Evolutionary conservation across 225 moss, liverwort and hornwort species (phyloP).

Genomic region (Pleurozium schreberi): DNA sequence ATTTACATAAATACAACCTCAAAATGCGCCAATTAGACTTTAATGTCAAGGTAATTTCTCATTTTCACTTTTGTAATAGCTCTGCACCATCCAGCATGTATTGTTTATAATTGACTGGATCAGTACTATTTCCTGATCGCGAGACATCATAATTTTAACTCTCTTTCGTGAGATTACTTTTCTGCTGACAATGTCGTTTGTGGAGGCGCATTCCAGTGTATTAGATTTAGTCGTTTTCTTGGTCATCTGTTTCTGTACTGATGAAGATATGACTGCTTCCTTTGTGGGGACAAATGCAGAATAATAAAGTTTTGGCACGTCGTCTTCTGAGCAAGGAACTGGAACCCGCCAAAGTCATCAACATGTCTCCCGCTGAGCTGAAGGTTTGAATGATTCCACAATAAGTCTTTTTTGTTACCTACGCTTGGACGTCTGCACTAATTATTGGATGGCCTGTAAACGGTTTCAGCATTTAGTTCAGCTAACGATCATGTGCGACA

Average conservation of each 20-base stretch:
- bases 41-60: constrained; percentile 64
- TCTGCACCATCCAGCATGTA: background rate
- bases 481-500: background rate
- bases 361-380: constrained; percentile 89
- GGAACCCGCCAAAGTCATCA: constrained; percentile 69
- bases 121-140: background rate
- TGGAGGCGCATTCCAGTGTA: background rate
- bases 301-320: constrained; percentile 59
- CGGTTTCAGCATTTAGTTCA: background rate
- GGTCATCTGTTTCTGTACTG: background rate
- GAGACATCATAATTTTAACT: background rate
- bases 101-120: background rate
- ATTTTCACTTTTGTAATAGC: background rate
- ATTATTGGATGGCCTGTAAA: background rate
- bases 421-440: background rate
- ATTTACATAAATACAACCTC: constrained; percentile 89
- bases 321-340: constrained; percentile 73
- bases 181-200: background rate
- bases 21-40: constrained; percentile 96
- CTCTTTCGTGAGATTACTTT: background rate
- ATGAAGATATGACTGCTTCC: background rate
- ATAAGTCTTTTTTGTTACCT: background rate
- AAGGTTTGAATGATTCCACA: constrained; percentile 40
- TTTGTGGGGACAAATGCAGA: constrained; percentile 26
- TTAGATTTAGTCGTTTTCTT: background rate